Conservation (phyloP, 345 rosid genomes). For the Clarkia xantiana region DNA sequence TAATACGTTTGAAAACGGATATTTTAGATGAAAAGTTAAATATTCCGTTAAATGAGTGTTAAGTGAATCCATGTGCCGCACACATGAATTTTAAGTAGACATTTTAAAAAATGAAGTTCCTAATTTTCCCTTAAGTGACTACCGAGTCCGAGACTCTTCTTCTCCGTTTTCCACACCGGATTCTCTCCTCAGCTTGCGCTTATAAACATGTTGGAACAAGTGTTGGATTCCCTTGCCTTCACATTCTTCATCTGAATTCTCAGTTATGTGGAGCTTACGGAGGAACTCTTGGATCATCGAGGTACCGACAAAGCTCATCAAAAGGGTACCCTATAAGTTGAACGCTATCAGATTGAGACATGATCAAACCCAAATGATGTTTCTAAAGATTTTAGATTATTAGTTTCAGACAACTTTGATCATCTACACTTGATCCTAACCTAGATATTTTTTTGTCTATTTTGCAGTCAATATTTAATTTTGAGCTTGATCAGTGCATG, state of each 20-base stretch:
- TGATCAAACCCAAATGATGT: constrained; percentile 19
- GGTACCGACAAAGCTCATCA: constrained; percentile 18
- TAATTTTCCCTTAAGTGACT: no score
- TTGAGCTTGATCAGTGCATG: no score
- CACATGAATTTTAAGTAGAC: no score
- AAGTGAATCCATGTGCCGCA: no score
- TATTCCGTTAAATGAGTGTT: no score
- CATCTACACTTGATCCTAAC: neutral
- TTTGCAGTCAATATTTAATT: no score
- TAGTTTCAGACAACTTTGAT: no score
- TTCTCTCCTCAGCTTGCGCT: constrained; percentile 9
- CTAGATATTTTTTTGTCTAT: no score
- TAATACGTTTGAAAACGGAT: no score
- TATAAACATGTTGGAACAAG: constrained; percentile 1
- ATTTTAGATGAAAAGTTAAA: no score
- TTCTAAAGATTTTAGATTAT: constrained; percentile 18
- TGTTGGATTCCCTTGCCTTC: neutral
- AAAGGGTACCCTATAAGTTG: constrained; percentile 15
- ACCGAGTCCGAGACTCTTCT: no score
- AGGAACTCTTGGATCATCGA: constrained; percentile 16
- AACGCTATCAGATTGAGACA: constrained; percentile 11
- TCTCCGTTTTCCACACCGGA: constrained; percentile 1
- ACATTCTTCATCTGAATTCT: constrained; percentile 4
- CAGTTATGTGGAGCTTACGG: neutral
- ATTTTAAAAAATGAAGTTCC: no score